Base-by-base conservation (phyloP, 2,329 filamentous ascomycete species). In the Phaeosphaeriaceae sp. region DNA sequence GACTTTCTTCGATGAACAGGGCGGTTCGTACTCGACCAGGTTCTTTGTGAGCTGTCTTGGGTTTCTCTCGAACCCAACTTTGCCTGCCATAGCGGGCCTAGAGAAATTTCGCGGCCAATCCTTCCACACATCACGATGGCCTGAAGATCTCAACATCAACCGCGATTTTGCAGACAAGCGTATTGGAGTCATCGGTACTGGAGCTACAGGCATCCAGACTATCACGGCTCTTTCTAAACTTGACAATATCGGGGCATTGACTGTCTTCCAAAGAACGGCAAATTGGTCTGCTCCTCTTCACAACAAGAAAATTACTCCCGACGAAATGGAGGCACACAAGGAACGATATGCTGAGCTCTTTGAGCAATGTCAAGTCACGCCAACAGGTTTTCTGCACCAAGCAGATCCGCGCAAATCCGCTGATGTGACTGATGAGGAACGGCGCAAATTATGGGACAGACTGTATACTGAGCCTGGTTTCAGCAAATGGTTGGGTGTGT, bases 161-260 rank as follows among this genome's bases (percentile, higher is more conserved):
- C 26, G 9, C 5, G 26, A 28, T 28, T 5, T 28, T 28, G 26
- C 26, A 5, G 54, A 54, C 1, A 89, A 89, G 70, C 79, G 81
- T 21, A 82, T 85, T 51, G 87, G 83, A 13, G 81, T 89, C 62
- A 85, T 89, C 48, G 88, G 88, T 15, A 89, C 85, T 0, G 88
- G 88, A 1, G 84, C 86, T 0, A 85, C 85, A 0, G 87, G 87
- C 0, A 84, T 89, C 0, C 87, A 89, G 64, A 83, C 87, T 40
- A 63, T 60, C 21, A 66, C 65, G 10, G 60, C 59, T 10, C 44
- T 68, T 22, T 28, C 26, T 61, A 53, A n/a, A 66, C 60, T 43
- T 47, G 47, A 32, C 28, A 64, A 24, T 30, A 54, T 21, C 0
- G 89, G 35, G 10, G 5, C 24, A n/a, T 61, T 46, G 55, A 63